These are phyloP conservation scores for Phaeophleospora eucalypticola DNA, from an alignment of 2,329 filamentous ascomycete species.

Conservation along the genomic window DNA sequence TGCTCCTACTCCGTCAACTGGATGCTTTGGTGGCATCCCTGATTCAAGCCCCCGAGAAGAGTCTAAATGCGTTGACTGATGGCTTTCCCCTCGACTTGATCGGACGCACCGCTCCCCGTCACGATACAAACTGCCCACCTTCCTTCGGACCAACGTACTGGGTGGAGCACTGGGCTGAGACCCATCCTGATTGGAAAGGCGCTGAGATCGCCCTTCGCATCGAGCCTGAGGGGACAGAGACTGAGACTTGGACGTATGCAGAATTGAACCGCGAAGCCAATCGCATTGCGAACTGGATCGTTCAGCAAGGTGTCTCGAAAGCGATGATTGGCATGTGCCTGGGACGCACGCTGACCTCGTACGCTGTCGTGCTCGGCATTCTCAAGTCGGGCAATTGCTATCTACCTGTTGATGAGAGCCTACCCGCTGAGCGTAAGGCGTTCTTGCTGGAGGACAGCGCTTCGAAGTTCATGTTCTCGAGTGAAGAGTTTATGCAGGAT, in stretches of 20 bases:
- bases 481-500: slow-evolving; percentile 8
- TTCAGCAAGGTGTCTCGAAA: slow-evolving; percentile 4
- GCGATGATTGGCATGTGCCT: slow-evolving; percentile 14
- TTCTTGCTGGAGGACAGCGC: slow-evolving; percentile 10
- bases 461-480: slow-evolving; percentile 11
- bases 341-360: slow-evolving; percentile 11
- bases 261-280: slow-evolving; percentile 10
- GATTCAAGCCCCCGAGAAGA: neutral
- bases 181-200: slow-evolving; percentile 13
- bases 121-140: slow-evolving; percentile 12
- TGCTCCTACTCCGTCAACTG: slow-evolving; percentile 10
- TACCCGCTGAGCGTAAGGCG: slow-evolving; percentile 12
- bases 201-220: slow-evolving; percentile 8
- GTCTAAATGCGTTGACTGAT: slow-evolving; percentile 2
- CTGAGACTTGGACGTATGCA: slow-evolving; percentile 10
- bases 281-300: slow-evolving; percentile 9
- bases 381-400: slow-evolving; percentile 12
- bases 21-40: slow-evolving; percentile 10
- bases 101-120: slow-evolving; percentile 7
- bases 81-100: slow-evolving; percentile 2
- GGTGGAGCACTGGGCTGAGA: slow-evolving; percentile 12
- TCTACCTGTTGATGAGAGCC: slow-evolving; percentile 13
- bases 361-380: slow-evolving; percentile 12
- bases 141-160: slow-evolving; percentile 5
- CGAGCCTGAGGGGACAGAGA: slow-evolving; percentile 6